Conservation (phyloP, 768 basidiomycete genomes). For the Kwoniella pini region DNA sequence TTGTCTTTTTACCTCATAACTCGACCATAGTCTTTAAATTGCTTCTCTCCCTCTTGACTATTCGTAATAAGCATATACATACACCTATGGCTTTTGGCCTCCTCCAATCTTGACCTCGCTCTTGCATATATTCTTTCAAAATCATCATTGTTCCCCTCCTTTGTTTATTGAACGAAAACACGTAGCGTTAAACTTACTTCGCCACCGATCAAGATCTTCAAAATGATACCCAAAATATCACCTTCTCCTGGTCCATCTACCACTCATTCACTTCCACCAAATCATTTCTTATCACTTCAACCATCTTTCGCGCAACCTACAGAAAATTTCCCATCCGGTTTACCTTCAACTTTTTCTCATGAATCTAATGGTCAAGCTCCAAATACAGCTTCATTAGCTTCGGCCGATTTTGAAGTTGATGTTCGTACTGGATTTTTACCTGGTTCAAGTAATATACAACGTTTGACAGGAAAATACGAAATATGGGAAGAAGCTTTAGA, state of each 20-base stretch:
- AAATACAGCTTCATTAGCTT: constrained; percentile 69
- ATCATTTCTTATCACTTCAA: constrained; percentile 52
- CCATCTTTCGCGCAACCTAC: constrained; percentile 41
- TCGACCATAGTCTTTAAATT: too few relatives aligned
- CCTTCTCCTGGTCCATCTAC: constrained; percentile 2
- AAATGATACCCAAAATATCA: constrained; percentile 21
- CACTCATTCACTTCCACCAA: constrained; percentile 29
- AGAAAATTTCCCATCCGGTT: constrained; percentile 25
- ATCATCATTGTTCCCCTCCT: too few relatives aligned
- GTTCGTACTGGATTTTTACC: constrained; percentile 90
- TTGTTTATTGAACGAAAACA: too few relatives aligned
- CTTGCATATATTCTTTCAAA: too few relatives aligned
- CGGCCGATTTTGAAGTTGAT: constrained; percentile 90
- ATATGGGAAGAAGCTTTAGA: constrained; percentile 66
- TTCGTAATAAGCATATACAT: too few relatives aligned
- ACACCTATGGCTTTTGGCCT: too few relatives aligned
- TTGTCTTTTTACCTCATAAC: too few relatives aligned
- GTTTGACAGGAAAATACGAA: constrained; percentile 67
- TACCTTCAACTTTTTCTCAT: constrained; percentile 37
- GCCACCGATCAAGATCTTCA: constrained; percentile 2
- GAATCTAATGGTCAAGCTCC: constrained; percentile 47
- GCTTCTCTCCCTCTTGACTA: too few relatives aligned
- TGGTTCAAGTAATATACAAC: constrained; percentile 66
- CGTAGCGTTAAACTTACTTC: neutral
- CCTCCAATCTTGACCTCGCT: too few relatives aligned